phyloP scores from a whole-genome alignment of 78 protist genomes.

The Dictyostelium intermedium region DNA sequence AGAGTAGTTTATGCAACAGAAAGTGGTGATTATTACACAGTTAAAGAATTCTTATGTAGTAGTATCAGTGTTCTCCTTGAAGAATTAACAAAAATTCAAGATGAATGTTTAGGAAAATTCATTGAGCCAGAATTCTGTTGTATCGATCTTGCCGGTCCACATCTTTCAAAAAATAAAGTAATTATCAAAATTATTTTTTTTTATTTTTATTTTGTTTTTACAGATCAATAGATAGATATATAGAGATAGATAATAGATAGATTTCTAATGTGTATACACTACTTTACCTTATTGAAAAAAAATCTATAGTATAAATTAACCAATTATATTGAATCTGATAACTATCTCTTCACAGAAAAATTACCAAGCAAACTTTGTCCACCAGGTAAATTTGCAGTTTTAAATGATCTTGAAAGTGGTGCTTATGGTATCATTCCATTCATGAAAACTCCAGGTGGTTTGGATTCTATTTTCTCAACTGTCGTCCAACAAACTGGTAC shows the following conservation, averaged over 20 bases:
- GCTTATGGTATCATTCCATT: constrained; percentile 50
- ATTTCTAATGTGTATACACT: too few relatives aligned
- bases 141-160: constrained; percentile 39
- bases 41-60: constrained; percentile 3
- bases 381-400: background rate
- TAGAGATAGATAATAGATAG: too few relatives aligned
- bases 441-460: background rate
- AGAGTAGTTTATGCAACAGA: constrained; percentile 45
- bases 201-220: background rate
- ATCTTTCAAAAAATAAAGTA: background rate
- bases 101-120: background rate
- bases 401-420: constrained; percentile 76
- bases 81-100: background rate
- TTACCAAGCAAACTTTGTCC: constrained; percentile 34
- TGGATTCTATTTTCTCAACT: background rate
- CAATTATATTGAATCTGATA: background rate
- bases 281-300: too few relatives aligned
- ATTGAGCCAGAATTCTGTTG: background rate
- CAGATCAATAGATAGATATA: too few relatives aligned
- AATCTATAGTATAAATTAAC: background rate
- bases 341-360: background rate
- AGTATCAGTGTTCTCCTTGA: background rate
- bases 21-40: constrained; percentile 11
- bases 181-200: background rate
- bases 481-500: background rate